Base-by-base conservation (phyloP, 805 yeast species). In the Komagataella populi region DNA sequence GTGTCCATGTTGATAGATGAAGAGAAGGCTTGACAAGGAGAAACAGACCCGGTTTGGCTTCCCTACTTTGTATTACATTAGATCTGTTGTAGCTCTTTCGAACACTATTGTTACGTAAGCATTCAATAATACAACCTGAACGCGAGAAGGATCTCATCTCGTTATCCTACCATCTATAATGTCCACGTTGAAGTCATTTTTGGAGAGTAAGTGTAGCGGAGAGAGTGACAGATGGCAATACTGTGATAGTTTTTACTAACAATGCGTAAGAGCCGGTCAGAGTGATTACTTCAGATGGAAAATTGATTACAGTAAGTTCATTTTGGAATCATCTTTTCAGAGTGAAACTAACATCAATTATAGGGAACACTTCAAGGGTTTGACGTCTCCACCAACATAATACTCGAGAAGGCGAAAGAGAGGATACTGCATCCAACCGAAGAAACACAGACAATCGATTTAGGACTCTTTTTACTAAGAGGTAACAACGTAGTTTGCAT, bases 331-430 rank as follows among this genome's bases (percentile, higher is more conserved):
- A 39, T 16, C 16, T 20, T 1, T 46, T 45, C 10, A 24, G 20
- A 24, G 44, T 10, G 10, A 17, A 48, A 50, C 52, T 52, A 46
- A 47, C 53, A 6, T 12, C 58, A 43, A n/a, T 39, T 10, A 3
- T 18, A 55, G 58, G 83, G 80, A 4, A 66, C 58, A 18, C 58
- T 78, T 16, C 74, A 72, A 56, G 88, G 90, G 6, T 83, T 70
- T 57, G 91, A 84, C 61, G 77, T 80, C 55, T 70, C 78, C 47
- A 77, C 85, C 22, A 84, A 84, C 59, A 59, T 84, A 43, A 68
- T 83, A 45, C 63, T 84, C 45, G 65, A 77, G 2, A 64, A 71
- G 45, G 72, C 83, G 16, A 61, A 67, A 18, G 85, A 81, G 59
- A 63, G 83, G 48, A 60, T 78, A 16, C 69, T 80, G 47, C 70